Conservation (phyloP, 495 filamentous ascomycete genomes). For the Talaromyces ruber region DNA sequence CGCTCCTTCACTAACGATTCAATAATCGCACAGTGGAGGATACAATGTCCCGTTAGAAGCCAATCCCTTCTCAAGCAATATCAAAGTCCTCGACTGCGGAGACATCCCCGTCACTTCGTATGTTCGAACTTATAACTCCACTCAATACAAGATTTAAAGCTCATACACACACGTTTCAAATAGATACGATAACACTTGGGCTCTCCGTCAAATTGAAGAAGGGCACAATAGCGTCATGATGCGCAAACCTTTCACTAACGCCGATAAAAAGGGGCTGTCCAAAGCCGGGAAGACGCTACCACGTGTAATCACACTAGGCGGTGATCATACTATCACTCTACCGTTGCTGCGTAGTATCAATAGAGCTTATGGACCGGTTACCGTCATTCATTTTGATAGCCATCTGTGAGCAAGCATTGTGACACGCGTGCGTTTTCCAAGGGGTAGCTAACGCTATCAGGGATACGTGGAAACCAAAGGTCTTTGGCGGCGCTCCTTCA, state of each 20-base stretch:
- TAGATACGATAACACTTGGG: slow-evolving; percentile 62
- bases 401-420: slow-evolving; percentile 42
- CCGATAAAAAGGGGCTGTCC: slow-evolving; percentile 39
- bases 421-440: neutral
- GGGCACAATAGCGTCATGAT: slow-evolving; percentile 47
- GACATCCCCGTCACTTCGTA: slow-evolving; percentile 65
- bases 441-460: slow-evolving; percentile 13
- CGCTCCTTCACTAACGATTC: neutral
- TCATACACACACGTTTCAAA: neutral
- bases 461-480: slow-evolving; percentile 60
- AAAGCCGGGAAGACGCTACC: slow-evolving; percentile 49
- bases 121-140: slow-evolving; percentile 8
- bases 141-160: neutral
- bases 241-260: slow-evolving; percentile 39
- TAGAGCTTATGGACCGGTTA: slow-evolving; percentile 55
- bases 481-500: slow-evolving; percentile 59
- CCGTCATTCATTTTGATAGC: slow-evolving; percentile 66
- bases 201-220: slow-evolving; percentile 66
- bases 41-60: slow-evolving; percentile 53
- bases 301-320: slow-evolving; percentile 60
- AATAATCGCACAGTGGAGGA: slow-evolving; percentile 36
- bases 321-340: slow-evolving; percentile 57
- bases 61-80: slow-evolving; percentile 58
- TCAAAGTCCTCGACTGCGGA: slow-evolving; percentile 66
- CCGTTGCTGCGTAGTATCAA: slow-evolving; percentile 57